Base-by-base conservation (phyloP, 2,329 filamentous ascomycete genomes). In the Colletotrichum endophyticum region DNA sequence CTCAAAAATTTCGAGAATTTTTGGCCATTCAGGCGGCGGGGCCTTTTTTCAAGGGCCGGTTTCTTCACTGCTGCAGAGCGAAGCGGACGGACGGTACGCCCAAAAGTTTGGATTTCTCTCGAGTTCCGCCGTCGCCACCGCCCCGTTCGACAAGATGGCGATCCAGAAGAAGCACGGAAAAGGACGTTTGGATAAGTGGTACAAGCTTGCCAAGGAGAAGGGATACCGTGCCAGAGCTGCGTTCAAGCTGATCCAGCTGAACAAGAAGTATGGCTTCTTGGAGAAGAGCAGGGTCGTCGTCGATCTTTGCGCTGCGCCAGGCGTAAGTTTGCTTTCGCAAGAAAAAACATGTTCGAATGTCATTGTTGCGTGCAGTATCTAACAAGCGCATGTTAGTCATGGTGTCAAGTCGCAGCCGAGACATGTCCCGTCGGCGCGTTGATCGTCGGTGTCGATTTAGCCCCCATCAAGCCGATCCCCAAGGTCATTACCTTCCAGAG, bases 141-240 rank as follows among this genome's bases (percentile, higher is more conserved):
- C 70, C 64, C 71, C 71, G 28, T 66, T 39, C 66, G 66, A 78
- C 75, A 81, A 79, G 73, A 99, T 99, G 97, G 96, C 95, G 83
- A 96, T 99, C 82, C 95, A 99, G 84, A 98, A 99, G 91, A 99
- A 99, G 91, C 95, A 98, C 88, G 96, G 96, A 88, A 99, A 99
- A 89, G 96, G 96, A 86, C 96, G 96, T 92, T 91, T 98, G 82
- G 97, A 99, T 87, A 98, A 99, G 87, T 99, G 96, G 95, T 99
- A 99, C 88, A 96, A 96, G 84, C 93, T 99, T 82, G 97, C 97
- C 78, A 99, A 99, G 87, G 97, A 99, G 85, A 99, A 98, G 86
- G 97, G 97, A 78, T 99, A 98, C 84, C 91, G 97, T 82, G 96
- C 97, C 78, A 92, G 97, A 91, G 96, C 97, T 81, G 96, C 97